Evolutionary conservation across 2,329 filamentous ascomycete species (phyloP), one percentile per base, ranked within the genome.

Genomic region (Rachicladosporium sp.): DNA sequence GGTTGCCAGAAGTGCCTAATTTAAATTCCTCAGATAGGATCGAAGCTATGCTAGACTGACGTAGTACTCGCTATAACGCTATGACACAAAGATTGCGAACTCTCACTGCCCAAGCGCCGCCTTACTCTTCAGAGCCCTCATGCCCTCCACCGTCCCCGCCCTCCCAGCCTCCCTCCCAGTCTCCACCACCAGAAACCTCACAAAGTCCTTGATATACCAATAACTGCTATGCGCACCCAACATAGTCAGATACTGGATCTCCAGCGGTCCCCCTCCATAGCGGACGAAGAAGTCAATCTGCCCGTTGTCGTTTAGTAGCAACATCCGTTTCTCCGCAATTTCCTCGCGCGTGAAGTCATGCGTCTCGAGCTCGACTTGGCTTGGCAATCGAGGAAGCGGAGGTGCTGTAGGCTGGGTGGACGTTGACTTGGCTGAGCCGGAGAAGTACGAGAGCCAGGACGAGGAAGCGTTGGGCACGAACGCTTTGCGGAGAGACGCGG

Each of bases 231-330:
- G 91, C 6, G 91, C 91, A 42, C 86, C 84, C 40, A 98, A 65
- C 91, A 98, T 98, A 50, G 93, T 95, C 29, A 96, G 63, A 57
- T 98, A 98, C 62, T 96, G 88, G 15, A 95, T 87, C 61, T 94
- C 91, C 29, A 98, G 67, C 3, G 88, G 81, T 0, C 91, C 91
- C 1, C 84, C 82, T 0, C 86, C 83, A 5, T 85, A 87, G 35
- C 78, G 78, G 36, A 98, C 66, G 52, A 81, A 93, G 61, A 78
- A 98, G 58, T 98, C 91, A 31, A 98, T 80, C 62, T 98, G 91
- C 0, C 88, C 89, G 49, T 96, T 96, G 52, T 98, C 91, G 50
- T 98, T 98, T 3, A 98, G 73, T 6, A 94, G 60, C 45, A 78
- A 80, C 47, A 88, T 87, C 50, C 89, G 80, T 57, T 81, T 86